Percentiles rank a stretch among this genome's conserved stretches.
Evolutionary conservation across 371 early-diverging fungal species (phyloP).

Genomic region (Mucor piriformis): DNA sequence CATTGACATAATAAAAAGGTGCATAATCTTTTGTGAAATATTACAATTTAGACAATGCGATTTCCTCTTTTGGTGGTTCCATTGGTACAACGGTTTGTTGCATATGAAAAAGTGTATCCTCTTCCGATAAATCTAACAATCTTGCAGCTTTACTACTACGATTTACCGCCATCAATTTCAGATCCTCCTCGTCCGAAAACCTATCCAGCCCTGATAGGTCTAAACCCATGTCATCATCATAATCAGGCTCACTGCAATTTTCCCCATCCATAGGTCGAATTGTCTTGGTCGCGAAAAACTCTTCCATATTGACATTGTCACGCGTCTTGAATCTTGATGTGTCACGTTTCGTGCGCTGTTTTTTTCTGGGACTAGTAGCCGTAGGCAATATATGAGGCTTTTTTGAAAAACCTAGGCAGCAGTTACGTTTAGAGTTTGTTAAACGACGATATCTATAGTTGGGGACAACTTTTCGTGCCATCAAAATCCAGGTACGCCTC

Average conservation of each 20-base stretch:
- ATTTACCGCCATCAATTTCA: neutral
- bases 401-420: constrained; percentile 3
- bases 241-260: constrained; percentile 16
- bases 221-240: constrained; percentile 42
- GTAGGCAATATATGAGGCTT: constrained; percentile 7
- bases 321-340: neutral
- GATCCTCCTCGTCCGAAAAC: neutral
- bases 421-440: neutral
- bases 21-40: neutral
- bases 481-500: constrained; percentile 18
- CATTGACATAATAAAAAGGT: neutral
- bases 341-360: neutral
- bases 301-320: constrained; percentile 32
- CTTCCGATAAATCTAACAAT: constrained; percentile 42
- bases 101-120: constrained; percentile 18
- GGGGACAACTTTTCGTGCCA: constrained; percentile 7
- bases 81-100: neutral
- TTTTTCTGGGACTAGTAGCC: neutral
- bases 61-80: neutral
- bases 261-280: constrained; percentile 38
- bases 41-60: neutral
- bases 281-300: constrained; percentile 43
- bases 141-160: constrained; percentile 31
- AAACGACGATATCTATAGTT: constrained; percentile 12
- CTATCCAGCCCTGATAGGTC: constrained; percentile 37